A percentile compares a stretch with the other conserved stretches of the same genome.
Evolutionary conservation across 768 basidiomycete genomes (phyloP).

Genomic region (Aureoboletus auriporus): DNA sequence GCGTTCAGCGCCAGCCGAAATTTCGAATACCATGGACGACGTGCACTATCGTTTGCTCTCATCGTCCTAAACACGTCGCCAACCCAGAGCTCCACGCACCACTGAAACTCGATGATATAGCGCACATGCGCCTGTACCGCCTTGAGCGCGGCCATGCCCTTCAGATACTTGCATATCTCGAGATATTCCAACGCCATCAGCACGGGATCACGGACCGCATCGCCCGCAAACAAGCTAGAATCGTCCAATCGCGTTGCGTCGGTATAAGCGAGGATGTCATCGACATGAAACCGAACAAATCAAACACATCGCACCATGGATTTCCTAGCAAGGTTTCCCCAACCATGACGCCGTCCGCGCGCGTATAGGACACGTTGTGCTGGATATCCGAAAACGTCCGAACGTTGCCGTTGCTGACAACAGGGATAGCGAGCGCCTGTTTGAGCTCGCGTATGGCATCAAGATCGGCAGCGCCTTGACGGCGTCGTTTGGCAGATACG

Average conservation of each 20-base stretch:
- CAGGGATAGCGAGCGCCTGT: constrained; percentile 46
- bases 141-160: constrained; percentile 44
- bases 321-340: constrained; percentile 62
- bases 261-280: background rate
- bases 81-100: constrained; percentile 37
- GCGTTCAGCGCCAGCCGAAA: constrained; percentile 45
- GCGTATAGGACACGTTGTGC: constrained; percentile 49
- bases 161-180: constrained; percentile 50
- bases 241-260: background rate
- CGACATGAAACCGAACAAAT: too few relatives aligned
- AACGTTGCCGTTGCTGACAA: constrained; percentile 81
- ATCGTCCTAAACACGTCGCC: background rate
- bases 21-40: constrained; percentile 53
- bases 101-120: constrained; percentile 66
- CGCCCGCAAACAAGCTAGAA: constrained; percentile 52
- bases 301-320: background rate
- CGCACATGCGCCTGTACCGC: constrained; percentile 61
- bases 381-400: constrained; percentile 53
- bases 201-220: constrained; percentile 55
- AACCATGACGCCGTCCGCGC: constrained; percentile 76
- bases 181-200: constrained; percentile 69
- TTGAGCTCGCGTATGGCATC: constrained; percentile 55
- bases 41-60: constrained; percentile 25
- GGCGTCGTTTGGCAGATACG: constrained; percentile 63
- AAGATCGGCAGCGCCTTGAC: constrained; percentile 71